Percentiles rank a stretch among this genome's conserved stretches.
These are phyloP conservation scores for Myriosclerotinia duriaeana DNA, from an alignment of 2,329 filamentous ascomycete species.

Conservation along the genomic window DNA sequence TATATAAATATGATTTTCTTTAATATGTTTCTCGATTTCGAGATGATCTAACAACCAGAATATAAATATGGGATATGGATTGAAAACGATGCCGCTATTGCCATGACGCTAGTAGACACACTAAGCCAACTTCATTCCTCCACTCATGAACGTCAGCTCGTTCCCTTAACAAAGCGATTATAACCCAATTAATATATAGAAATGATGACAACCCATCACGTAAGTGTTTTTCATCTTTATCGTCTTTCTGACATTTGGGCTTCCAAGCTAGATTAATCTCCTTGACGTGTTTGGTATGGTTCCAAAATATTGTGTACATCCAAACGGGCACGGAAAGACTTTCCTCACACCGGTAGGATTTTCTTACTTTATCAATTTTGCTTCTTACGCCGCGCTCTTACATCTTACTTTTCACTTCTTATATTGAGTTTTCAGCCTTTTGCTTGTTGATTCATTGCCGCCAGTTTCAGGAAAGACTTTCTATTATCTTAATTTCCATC, in stretches of 20 bases:
- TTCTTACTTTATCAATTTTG: background rate
- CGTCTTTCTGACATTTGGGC: background rate
- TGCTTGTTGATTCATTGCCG: background rate
- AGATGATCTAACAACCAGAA: background rate
- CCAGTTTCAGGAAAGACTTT: background rate
- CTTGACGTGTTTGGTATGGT: background rate
- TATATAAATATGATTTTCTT: too few species aligned
- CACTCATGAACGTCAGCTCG: background rate
- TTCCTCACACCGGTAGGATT: background rate
- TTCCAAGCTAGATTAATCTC: background rate
- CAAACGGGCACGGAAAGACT: background rate
- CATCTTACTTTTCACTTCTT: background rate
- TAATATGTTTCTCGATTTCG: background rate
- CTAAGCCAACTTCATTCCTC: conserved; percentile 7
- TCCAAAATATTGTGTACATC: background rate
- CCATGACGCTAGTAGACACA: background rate
- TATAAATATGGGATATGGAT: too few species aligned
- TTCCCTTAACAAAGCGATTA: conserved; percentile 1
- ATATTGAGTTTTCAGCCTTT: background rate
- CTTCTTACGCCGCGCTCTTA: background rate
- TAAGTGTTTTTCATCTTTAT: background rate
- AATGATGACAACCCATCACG: conserved; percentile 4
- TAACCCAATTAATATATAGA: conserved; percentile 1
- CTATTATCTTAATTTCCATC: background rate
- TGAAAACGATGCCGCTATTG: background rate